Evolutionary conservation across 2,329 filamentous ascomycete species (phyloP).

Genomic region (Xylaria digitata): DNA sequence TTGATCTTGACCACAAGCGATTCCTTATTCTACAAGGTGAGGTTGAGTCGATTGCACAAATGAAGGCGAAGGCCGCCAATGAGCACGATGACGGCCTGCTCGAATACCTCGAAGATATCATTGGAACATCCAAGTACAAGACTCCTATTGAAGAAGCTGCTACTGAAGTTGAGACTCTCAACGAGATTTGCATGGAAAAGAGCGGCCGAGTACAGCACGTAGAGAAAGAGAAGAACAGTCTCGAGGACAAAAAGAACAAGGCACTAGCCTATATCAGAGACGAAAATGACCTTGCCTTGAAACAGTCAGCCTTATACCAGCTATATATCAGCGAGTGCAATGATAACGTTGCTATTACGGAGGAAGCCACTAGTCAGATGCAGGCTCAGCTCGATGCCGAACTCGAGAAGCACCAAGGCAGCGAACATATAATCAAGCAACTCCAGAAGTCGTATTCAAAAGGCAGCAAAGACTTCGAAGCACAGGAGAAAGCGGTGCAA

Average conservation of each 20-base stretch:
- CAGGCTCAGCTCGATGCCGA: conserved; percentile 87
- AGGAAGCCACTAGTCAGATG: conserved; percentile 91
- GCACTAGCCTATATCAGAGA: conserved; percentile 89
- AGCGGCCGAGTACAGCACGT: conserved; percentile 95
- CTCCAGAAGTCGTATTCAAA: conserved; percentile 86
- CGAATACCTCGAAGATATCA: conserved; percentile 98
- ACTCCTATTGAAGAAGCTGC: conserved; percentile 95
- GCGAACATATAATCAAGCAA: conserved; percentile 88
- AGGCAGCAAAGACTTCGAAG: conserved; percentile 84
- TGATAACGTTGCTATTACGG: conserved; percentile 87
- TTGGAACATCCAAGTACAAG: conserved; percentile 99
- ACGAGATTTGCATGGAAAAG: conserved; percentile 96
- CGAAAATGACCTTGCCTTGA: conserved; percentile 90
- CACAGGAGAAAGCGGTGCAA: conserved; percentile 84
- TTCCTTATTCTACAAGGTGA: conserved; percentile 98
- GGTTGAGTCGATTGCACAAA: conserved; percentile 98
- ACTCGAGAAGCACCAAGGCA: conserved; percentile 90
- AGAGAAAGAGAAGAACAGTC: conserved; percentile 91
- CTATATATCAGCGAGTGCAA: conserved; percentile 88
- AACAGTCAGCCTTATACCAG: conserved; percentile 93
- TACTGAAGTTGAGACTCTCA: conserved; percentile 87
- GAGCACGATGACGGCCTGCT: conserved; percentile 97
- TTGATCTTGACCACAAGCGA: conserved; percentile 97
- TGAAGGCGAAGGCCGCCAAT: conserved; percentile 95
- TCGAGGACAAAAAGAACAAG: conserved; percentile 97